phyloP scores from a whole-genome alignment of 495 filamentous ascomycete genomes.

The Trichodelitschia bisporula region DNA sequence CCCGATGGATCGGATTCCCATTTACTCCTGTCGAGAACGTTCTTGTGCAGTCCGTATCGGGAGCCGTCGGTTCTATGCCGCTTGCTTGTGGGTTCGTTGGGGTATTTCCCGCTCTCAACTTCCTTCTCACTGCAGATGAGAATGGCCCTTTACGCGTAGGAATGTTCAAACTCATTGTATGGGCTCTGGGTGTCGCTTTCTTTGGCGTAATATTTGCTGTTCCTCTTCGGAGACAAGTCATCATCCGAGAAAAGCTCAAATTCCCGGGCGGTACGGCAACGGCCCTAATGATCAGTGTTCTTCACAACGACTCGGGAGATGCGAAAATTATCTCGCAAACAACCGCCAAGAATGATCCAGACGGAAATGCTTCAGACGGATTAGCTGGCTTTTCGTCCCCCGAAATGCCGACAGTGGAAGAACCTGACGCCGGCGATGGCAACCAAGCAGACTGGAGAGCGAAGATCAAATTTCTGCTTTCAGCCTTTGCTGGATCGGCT shows the following conservation, averaged over 20 bases:
- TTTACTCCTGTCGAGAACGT: conserved; percentile 96
- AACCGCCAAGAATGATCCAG: conserved; percentile 1
- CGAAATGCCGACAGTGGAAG: too few relatives aligned
- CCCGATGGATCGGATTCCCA: conserved; percentile 37
- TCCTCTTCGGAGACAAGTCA: conserved; percentile 63
- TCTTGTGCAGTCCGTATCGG: conserved; percentile 87
- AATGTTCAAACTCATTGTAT: conserved; percentile 55
- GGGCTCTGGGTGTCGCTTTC: conserved; percentile 76
- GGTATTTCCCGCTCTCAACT: conserved; percentile 79
- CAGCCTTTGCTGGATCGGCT: conserved; percentile 32
- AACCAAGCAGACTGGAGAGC: conserved; percentile 28
- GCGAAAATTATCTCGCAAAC: conserved; percentile 7
- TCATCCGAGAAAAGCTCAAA: conserved; percentile 71
- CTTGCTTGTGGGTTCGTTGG: conserved; percentile 90
- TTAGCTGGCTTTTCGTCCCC: conserved; percentile 3
- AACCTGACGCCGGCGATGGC: too few relatives aligned
- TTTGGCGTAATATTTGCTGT: conserved; percentile 96
- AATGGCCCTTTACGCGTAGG: conserved; percentile 48
- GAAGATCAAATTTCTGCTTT: conserved; percentile 32
- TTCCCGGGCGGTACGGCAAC: conserved; percentile 93
- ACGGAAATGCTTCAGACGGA: conserved; percentile 8
- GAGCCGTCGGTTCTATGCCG: conserved; percentile 90
- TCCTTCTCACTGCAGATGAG: conserved; percentile 48
- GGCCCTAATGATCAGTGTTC: conserved; percentile 69
- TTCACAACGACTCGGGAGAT: conserved; percentile 35